Evolutionary conservation across 2,329 filamentous ascomycete species (phyloP), one percentile per base, ranked within the genome.

Genomic region (Cladosporium velox): DNA sequence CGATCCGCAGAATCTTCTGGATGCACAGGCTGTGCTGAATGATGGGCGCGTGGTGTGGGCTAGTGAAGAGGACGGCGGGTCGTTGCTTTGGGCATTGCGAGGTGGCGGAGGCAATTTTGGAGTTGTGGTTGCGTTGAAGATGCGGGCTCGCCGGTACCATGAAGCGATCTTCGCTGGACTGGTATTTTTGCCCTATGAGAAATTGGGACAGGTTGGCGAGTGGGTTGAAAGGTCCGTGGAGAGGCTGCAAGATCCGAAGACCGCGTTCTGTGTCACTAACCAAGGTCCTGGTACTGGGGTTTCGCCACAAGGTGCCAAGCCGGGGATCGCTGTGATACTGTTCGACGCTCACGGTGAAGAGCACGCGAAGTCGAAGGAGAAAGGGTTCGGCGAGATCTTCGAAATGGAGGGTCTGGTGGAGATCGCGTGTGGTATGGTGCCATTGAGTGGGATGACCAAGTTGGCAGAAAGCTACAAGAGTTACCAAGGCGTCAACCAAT

Each of bases 11-110:
- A 82, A 80, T 67, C 69, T 81, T 65, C 71, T 81, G 0, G 79
- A 81, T 66, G 76, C 74, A 2, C 73, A 79, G 60, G 70, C 81
- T 10, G 76, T 80, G 24, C 73, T 76, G 35, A 69, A 73, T 7
- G 77, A 81, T 63, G 80, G 80, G 0, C 68, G 68, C 1, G 67
- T 76, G 5, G 61, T 79, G 1, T 81, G 79, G 79, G 79, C 79
- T 1, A 76, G 44, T 14, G 74, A 10, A 24, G 60, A 68, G 47
- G 77, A 80, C 61, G 77, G 80, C 60, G 76, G 79, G 2, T 79
- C 81, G 21, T 71, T 81, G 2, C 70, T 81, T 15, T 81, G 78
- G 78, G 78, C 77, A 5, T 69, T 81, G 11, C 73, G 79, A n/a
- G 79, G 78, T 1, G 78, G 77, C 15, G 79, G 78, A 11, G 77